Conservation (phyloP, 129 eudicot genomes). For the Cynara cardunculus region DNA sequence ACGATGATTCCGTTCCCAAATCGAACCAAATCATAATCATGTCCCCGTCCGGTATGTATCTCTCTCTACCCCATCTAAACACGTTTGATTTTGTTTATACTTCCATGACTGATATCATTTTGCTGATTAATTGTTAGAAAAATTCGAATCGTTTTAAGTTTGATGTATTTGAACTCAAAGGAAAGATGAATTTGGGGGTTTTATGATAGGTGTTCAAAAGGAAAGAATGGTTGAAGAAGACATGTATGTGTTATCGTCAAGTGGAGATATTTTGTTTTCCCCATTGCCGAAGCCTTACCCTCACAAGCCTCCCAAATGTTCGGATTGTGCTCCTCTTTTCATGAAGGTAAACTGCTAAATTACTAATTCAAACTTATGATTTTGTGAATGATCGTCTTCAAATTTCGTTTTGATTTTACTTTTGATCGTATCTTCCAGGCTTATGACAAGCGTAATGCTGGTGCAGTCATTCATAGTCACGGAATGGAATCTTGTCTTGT, state of each 20-base stretch:
- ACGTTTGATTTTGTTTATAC: neutral
- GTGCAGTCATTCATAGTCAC: conserved; percentile 98
- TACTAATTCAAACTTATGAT: neutral
- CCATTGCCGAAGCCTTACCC: conserved; percentile 86
- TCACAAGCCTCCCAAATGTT: conserved; percentile 84
- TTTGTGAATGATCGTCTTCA: neutral
- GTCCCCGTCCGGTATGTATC: conserved; percentile 83
- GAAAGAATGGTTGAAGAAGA: conserved; percentile 96
- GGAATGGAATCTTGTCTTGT: conserved; percentile 97
- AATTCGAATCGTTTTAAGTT: neutral
- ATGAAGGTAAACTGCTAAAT: conserved; percentile 55
- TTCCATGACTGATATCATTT: neutral
- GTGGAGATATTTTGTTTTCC: conserved; percentile 53
- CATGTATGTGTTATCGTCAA: conserved; percentile 82
- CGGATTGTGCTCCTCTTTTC: conserved; percentile 90
- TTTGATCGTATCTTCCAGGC: conserved; percentile 46
- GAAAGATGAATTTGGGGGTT: conserved; percentile 4
- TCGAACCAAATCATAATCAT: conserved; percentile 85
- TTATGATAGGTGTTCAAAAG: conserved; percentile 85
- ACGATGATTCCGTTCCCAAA: conserved; percentile 83
- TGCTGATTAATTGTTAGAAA: neutral
- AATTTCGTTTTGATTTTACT: neutral
- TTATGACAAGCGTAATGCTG: conserved; percentile 92
- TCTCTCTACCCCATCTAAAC: neutral
- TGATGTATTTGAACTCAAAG: neutral